Conservation (phyloP, 805 yeast species). For the Grigorovia humatica region DNA sequence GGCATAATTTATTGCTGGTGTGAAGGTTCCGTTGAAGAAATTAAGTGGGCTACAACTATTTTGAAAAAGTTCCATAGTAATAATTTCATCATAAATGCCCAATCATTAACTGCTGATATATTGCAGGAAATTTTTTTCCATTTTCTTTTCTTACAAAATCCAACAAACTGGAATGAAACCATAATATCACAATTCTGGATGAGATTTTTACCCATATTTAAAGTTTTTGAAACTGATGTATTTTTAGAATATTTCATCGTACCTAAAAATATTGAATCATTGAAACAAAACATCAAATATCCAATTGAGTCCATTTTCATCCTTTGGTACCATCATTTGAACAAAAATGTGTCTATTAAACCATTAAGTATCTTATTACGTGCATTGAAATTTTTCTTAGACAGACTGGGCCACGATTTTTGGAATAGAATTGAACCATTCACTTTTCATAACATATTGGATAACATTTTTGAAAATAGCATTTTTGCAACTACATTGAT, state of each 20-base stretch:
- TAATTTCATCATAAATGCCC: conserved; percentile 5
- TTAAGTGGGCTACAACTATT: conserved; percentile 37
- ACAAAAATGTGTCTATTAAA: conserved; percentile 21
- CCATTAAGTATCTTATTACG: conserved; percentile 45
- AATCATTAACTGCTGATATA: conserved; percentile 30
- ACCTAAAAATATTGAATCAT: conserved; percentile 24
- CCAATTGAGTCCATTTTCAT: conserved; percentile 26
- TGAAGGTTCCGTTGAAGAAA: conserved; percentile 40
- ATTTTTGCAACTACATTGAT: conserved; percentile 32
- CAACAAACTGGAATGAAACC: conserved; percentile 34
- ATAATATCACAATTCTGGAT: conserved; percentile 26
- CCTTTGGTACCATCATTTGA: conserved; percentile 25
- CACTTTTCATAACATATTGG: conserved; percentile 46
- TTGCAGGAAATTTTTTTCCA: conserved; percentile 48
- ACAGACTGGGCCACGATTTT: conserved; percentile 34
- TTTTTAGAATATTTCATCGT: conserved; percentile 20
- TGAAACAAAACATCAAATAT: conserved; percentile 20
- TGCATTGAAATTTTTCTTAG: conserved; percentile 37
- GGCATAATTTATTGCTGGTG: conserved; percentile 46
- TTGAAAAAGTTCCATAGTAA: conserved; percentile 16
- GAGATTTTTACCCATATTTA: conserved; percentile 22
- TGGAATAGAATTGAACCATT: conserved; percentile 50
- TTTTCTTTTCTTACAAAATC: conserved; percentile 43
- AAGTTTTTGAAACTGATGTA: conserved; percentile 18
- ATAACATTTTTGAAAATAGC: conserved; percentile 48